A percentile compares a stretch with the other conserved stretches of the same genome.
phyloP scores from a whole-genome alignment of 352 stramenopile species.

The Blastocystis sp. region DNA sequence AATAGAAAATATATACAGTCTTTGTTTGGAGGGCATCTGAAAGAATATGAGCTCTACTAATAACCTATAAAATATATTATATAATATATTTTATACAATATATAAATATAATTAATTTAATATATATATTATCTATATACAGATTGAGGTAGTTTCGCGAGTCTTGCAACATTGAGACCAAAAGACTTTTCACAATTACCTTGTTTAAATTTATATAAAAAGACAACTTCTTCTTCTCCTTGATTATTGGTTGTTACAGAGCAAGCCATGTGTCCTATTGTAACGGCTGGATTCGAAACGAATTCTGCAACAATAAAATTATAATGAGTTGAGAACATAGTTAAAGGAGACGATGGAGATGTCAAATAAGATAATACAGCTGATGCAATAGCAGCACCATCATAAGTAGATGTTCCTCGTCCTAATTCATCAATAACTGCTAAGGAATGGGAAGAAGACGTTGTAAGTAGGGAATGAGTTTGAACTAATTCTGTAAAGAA shows the following conservation, averaged over 20 bases:
- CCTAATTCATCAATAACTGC: conserved; percentile 96
- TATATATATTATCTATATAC: too few species aligned
- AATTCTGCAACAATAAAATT: conserved; percentile 45
- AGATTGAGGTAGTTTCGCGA: conserved; percentile 79
- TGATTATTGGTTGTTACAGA: conserved; percentile 52
- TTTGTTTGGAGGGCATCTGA: too few species aligned
- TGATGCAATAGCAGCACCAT: conserved; percentile 87
- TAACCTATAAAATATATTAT: too few species aligned
- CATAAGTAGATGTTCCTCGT: conserved; percentile 88
- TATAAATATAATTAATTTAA: too few species aligned
- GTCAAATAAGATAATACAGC: conserved; percentile 79
- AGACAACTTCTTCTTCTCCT: conserved; percentile 72
- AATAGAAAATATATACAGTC: too few species aligned
- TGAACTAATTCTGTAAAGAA: conserved; percentile 96
- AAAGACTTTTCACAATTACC: conserved; percentile 91
- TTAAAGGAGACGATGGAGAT: conserved; percentile 50
- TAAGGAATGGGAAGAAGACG: conserved; percentile 75
- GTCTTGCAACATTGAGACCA: conserved; percentile 90
- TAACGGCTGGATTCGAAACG: conserved; percentile 45
- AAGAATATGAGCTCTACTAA: too few species aligned
- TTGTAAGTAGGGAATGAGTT: conserved; percentile 82
- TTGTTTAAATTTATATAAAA: conserved; percentile 88
- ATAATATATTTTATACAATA: too few species aligned
- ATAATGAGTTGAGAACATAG: conserved; percentile 96
- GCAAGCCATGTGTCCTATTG: conserved; percentile 69